Percentiles rank a stretch among this genome's conserved stretches.
These are phyloP conservation scores for Xylaria longipes DNA, from an alignment of 495 filamentous ascomycete genomes.

Conservation along the genomic window DNA sequence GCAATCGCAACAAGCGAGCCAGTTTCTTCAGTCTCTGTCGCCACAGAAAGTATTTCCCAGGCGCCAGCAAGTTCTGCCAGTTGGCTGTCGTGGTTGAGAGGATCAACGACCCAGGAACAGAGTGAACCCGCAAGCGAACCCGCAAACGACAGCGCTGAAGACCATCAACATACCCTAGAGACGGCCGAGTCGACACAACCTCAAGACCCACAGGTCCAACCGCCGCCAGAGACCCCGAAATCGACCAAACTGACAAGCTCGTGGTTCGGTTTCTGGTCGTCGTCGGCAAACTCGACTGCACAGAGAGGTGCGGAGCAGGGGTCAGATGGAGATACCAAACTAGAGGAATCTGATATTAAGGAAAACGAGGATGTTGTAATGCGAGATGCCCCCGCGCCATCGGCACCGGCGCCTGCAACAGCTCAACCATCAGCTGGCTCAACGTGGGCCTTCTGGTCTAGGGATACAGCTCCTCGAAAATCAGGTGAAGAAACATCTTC, in stretches of 20 bases:
- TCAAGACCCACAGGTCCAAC: conserved; percentile 13
- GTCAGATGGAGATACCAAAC: conserved; percentile 29
- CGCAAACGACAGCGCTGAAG: conserved; percentile 32
- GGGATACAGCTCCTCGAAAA: conserved; percentile 57
- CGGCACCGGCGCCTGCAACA: conserved; percentile 17
- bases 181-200: conserved; percentile 17
- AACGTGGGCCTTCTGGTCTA: conserved; percentile 88
- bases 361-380: conserved; percentile 45
- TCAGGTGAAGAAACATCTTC: conserved; percentile 36
- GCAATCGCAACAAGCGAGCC: background rate
- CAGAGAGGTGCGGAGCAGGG: conserved; percentile 35
- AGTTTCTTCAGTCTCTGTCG: conserved; percentile 1
- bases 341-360: conserved; percentile 33
- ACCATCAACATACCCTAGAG: conserved; percentile 27
- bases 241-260: conserved; percentile 45
- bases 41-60: conserved; percentile 25
- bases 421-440: conserved; percentile 55
- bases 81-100: conserved; percentile 67
- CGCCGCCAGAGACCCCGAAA: conserved; percentile 30
- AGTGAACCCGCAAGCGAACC: conserved; percentile 17
- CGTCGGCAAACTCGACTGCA: conserved; percentile 29
- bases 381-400: conserved; percentile 45
- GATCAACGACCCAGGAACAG: conserved; percentile 33
- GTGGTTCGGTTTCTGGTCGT: conserved; percentile 62
- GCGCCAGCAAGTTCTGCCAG: conserved; percentile 50